Evolutionary conservation across 306 rosid genomes (phyloP), one percentile per base, ranked within the genome.

Genomic region (Ammopiptanthus mongolicus): DNA sequence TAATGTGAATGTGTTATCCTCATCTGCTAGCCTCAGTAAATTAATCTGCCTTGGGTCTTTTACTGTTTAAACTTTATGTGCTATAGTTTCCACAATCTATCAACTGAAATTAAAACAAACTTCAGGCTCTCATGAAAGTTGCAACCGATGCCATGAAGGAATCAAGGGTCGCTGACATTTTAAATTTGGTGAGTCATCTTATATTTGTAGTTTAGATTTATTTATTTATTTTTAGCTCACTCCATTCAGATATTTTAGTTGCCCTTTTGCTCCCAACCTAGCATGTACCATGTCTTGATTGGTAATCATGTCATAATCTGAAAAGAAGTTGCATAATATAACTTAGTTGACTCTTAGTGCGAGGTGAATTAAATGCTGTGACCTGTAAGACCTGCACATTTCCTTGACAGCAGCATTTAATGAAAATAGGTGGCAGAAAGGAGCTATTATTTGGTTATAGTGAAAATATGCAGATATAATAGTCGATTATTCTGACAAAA

Each of bases 121-220:
- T 83, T 47, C 93, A 95, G 98, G 97, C 96, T 65, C 96, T 95
- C 78, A 37, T 74, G 91, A 90, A 85, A 84, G 87, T 87, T 81
- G 83, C 91, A 65, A 95, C 98, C 14, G 97, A 95, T 75, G 94
- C 98, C 73, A 95, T 91, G 98, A 90, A 77, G 86, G 96, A 91
- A 80, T 87, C 98, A 8, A 87, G 85, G 82, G 96, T 91, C 73
- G 71, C 69, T 5, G 96, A 91, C 55, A 85, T 90, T 81, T 74
- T 95, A 77, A 88, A 88, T 80, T 34, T 82, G 93, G 98, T 95
- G 81, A 86, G 91, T 63, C 17, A 73, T 60, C 72, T 78, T 80
- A 75, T 46, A 57, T 51, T 22, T 71, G 73, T 59, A 39, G 44
- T 80, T 58, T 39, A 15, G n/a, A 44, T 18, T 29, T 41, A 46